A percentile compares a stretch with the other conserved stretches of the same genome.
phyloP scores from a whole-genome alignment of 192 early-diverging fungal species.

The Backusella macrospora region DNA sequence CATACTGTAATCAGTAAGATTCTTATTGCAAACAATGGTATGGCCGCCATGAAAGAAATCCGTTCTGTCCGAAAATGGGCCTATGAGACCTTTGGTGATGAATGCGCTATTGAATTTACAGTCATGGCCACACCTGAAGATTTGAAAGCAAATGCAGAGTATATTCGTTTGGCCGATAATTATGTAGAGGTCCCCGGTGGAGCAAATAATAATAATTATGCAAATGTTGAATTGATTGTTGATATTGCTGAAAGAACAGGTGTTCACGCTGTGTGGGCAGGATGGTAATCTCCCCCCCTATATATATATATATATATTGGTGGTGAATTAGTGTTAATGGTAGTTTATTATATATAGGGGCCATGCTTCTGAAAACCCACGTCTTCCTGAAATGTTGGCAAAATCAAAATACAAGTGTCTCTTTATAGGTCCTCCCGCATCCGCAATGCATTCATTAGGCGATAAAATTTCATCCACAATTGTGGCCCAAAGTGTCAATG shows the following conservation, averaged over 20 bases:
- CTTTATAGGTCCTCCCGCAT: constrained; percentile 95
- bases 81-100: constrained; percentile 98
- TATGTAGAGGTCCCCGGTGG: constrained; percentile 98
- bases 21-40: constrained; percentile 98
- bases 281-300: too few relatives aligned
- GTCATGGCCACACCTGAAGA: constrained; percentile 99
- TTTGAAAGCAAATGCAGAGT: constrained; percentile 96
- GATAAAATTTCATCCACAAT: constrained; percentile 99
- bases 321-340: too few relatives aligned
- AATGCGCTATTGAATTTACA: constrained; percentile 92
- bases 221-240: constrained; percentile 97
- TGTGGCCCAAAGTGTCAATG: constrained; percentile 94
- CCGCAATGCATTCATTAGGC: constrained; percentile 96
- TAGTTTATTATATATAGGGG: constrained; percentile 57
- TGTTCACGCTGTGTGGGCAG: constrained; percentile 95
- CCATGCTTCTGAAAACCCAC: constrained; percentile 98
- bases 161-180: constrained; percentile 98
- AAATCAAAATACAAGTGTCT: constrained; percentile 79
- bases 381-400: constrained; percentile 90
- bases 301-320: too few relatives aligned
- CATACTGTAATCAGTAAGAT: constrained; percentile 92
- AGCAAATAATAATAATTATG: constrained; percentile 97
- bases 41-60: constrained; percentile 98
- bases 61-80: constrained; percentile 97
- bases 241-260: constrained; percentile 95